phyloP scores from a whole-genome alignment of 1,284 basidiomycete species.

The Pseudomicrostroma phylloplanum region DNA sequence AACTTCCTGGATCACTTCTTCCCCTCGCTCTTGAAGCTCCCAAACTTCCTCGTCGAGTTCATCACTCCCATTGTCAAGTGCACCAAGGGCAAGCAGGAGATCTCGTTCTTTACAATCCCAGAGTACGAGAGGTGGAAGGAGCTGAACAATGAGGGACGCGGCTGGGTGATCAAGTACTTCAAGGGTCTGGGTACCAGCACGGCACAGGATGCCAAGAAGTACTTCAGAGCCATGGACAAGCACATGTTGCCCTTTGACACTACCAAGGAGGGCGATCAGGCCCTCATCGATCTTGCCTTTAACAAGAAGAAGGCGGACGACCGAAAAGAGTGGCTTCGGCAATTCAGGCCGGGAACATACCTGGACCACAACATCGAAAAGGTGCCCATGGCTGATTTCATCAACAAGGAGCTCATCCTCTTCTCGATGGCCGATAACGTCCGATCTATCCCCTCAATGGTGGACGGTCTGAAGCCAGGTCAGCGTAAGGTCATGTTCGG shows the following conservation, averaged over 20 bases:
- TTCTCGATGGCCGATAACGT: slow-evolving; percentile 99
- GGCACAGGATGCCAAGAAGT: slow-evolving; percentile 80
- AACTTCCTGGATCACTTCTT: slow-evolving; percentile 98
- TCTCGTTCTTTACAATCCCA: slow-evolving; percentile 93
- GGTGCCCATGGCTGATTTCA: slow-evolving; percentile 86
- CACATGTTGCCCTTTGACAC: slow-evolving; percentile 89
- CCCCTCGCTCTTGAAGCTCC: slow-evolving; percentile 84
- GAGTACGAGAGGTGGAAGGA: slow-evolving; percentile 93
- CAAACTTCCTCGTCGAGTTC: slow-evolving; percentile 93
- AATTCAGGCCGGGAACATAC: slow-evolving; percentile 94
- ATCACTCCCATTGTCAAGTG: slow-evolving; percentile 91
- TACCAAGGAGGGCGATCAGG: slow-evolving; percentile 73
- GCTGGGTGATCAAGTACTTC: slow-evolving; percentile 66
- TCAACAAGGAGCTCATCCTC: slow-evolving; percentile 95
- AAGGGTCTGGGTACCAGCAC: slow-evolving; percentile 97
- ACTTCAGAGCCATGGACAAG: slow-evolving; percentile 85
- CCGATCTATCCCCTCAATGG: slow-evolving; percentile 77
- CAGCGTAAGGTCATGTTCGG: slow-evolving; percentile 94
- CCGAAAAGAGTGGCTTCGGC: slow-evolving; percentile 94
- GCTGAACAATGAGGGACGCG: slow-evolving; percentile 68
- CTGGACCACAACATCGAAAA: slow-evolving; percentile 82
- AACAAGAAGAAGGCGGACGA: slow-evolving; percentile 99
- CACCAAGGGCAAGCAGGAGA: slow-evolving; percentile 70
- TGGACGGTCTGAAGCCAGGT: slow-evolving; percentile 96
- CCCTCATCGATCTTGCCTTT: slow-evolving; percentile 94